Base-by-base conservation (phyloP, 345 rosid species). In the Alliaria petiolata region DNA sequence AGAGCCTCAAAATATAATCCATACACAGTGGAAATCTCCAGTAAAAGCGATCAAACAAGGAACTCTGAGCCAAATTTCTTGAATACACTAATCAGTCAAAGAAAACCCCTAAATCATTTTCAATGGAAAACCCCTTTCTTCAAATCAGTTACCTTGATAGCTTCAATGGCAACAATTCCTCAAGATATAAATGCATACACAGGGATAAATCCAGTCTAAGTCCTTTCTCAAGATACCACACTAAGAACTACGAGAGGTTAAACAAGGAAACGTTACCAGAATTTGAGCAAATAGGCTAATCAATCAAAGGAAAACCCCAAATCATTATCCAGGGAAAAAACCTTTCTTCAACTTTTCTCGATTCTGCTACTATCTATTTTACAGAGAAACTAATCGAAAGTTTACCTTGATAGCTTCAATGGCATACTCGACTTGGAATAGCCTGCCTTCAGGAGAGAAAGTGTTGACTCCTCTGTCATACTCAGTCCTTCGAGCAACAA, bases 401-500 rank as follows among this genome's bases (percentile, higher is more conserved):
- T 39, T 59, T 77, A 95, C 99, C 96, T 91, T 95, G 81, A 95
- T 91, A 66, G 99, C 97, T 82, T 95, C 97, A 72, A 95, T 91
- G 28, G 99, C 99, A 78, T 95, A 95, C 69, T 95, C 99, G 8
- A 95, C 99, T 74, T 95, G 99, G 79, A 95, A 91, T 50, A 95
- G 77, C 71, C 99, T 75, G 14, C 99, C 99, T 80, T 95, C 97
- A 0, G 99, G 97, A 68, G 99, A 95, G 75, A 95, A 95, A 52
- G 99, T 95, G 87, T 95, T 95, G 36, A 95, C 99, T 70, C 99
- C 97, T 81, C 99, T 84, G 68, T 95, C 99, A 76, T 95, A 95
- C 93, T 95, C 99, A 12, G 96, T 95, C 89, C 99, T 95, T 70
- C 7, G 45, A 9, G 66, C 8, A 72, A 25, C 54, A 9, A 56